Evolutionary conservation across 768 basidiomycete genomes (phyloP).

Genomic region (Floccularia luteovirens): DNA sequence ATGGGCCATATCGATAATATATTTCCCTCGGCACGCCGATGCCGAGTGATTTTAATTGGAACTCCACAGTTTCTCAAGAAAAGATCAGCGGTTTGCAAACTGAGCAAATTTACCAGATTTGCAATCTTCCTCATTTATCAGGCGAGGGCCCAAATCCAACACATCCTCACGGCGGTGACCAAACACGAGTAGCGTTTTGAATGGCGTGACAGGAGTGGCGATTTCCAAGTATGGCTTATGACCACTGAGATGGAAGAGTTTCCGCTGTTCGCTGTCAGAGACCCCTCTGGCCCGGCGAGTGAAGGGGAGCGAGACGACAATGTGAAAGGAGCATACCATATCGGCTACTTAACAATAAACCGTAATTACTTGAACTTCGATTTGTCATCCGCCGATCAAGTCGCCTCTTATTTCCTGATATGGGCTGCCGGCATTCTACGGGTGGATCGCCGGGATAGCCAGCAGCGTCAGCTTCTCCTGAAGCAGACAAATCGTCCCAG

Average conservation of each 20-base stretch:
- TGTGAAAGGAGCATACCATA: not conserved
- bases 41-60: no score
- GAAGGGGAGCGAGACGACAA: not conserved
- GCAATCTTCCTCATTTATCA: no score
- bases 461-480: no score
- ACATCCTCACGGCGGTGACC: no score
- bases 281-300: not conserved
- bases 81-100: no score
- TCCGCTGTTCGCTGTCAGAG: not conserved
- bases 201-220: no score
- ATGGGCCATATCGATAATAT: no score
- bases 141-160: no score
- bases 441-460: constrained; percentile 5
- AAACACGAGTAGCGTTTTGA: no score
- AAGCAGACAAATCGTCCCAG: not conserved
- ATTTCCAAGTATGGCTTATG: not conserved
- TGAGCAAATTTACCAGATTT: no score
- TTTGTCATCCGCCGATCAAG: constrained; percentile 16
- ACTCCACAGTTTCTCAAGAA: no score
- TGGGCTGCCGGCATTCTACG: constrained; percentile 10
- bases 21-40: no score
- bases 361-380: not conserved
- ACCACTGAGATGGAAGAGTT: not conserved
- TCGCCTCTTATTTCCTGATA: constrained; percentile 5
- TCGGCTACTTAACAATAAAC: constrained; percentile 6